These are phyloP conservation scores for Coniosporium tulheliwenetii DNA, from an alignment of 2,329 filamentous ascomycete genomes.

Conservation along the genomic window DNA sequence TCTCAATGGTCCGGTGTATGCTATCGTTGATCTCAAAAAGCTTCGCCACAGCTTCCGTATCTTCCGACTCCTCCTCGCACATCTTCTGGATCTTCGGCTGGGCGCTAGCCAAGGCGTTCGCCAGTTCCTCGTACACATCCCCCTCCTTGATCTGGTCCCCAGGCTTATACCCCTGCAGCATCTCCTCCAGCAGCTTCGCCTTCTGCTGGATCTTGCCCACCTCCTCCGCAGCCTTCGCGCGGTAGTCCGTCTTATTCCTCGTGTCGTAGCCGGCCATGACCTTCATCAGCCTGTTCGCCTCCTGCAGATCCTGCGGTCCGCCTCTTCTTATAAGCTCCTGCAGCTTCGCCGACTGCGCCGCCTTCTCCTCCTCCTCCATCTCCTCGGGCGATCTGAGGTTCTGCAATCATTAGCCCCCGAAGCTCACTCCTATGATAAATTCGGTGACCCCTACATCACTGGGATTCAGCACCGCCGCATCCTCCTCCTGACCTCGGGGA, in stretches of 20 bases:
- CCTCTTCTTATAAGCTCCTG: conserved; percentile 91
- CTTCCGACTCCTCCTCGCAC: conserved; percentile 97
- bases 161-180: conserved; percentile 66
- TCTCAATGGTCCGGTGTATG: conserved; percentile 89
- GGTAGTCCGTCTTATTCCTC: conserved; percentile 89
- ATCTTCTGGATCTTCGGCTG: conserved; percentile 99
- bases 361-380: conserved; percentile 93
- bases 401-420: conserved; percentile 28
- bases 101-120: conserved; percentile 74
- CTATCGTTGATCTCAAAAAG: conserved; percentile 96
- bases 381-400: conserved; percentile 93
- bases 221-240: conserved; percentile 92
- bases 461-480: conserved; percentile 90
- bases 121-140: conserved; percentile 67
- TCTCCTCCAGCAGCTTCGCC: conserved; percentile 79
- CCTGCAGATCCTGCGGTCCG: conserved; percentile 81
- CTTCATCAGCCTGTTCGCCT: conserved; percentile 97
- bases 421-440: neutral
- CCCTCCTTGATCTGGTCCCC: conserved; percentile 64
- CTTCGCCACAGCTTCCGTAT: conserved; percentile 89
- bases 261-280: conserved; percentile 98
- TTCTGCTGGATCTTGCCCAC: conserved; percentile 93
- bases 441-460: conserved; percentile 56
- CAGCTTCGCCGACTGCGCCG: conserved; percentile 93
- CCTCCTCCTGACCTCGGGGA: conserved; percentile 86